A percentile compares a stretch with the other conserved stretches of the same genome.
Conservation (phyloP, 495 filamentous ascomycete genomes). For the Tetracladium setigerum region DNA sequence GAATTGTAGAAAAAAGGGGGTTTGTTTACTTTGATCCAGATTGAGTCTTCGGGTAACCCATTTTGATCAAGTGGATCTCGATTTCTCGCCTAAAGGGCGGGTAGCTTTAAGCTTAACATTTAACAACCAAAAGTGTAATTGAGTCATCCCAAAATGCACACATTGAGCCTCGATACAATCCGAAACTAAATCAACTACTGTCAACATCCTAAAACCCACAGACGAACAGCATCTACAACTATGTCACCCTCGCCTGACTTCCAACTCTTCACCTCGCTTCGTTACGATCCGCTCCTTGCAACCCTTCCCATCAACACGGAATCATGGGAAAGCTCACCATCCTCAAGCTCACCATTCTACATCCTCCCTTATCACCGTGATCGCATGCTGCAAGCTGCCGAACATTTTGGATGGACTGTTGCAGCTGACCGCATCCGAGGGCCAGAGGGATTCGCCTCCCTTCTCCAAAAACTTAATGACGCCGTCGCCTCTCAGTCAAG, state of each 20-base stretch:
- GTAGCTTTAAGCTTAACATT: no score
- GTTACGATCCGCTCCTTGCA: conserved; percentile 62
- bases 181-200: no score
- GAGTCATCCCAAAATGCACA: no score
- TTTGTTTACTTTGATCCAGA: no score
- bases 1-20: no score
- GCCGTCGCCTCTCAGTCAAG: conserved; percentile 11
- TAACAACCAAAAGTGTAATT: no score
- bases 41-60: no score
- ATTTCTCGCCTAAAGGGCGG: no score
- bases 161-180: no score
- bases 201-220: no score
- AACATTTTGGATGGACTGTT: conserved; percentile 54
- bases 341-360: conserved; percentile 61
- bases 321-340: conserved; percentile 17
- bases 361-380: conserved; percentile 77
- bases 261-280: conserved; percentile 64
- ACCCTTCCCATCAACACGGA: conserved; percentile 25
- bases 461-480: conserved; percentile 10
- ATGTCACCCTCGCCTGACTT: conserved; percentile 28
- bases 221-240: neutral
- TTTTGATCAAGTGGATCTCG: no score
- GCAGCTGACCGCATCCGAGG: conserved; percentile 37
- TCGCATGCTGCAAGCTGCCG: conserved; percentile 65
- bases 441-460: conserved; percentile 28